These are phyloP conservation scores for Aspergillus haitiensis DNA, from an alignment of 495 filamentous ascomycete species.

Conservation along the genomic window DNA sequence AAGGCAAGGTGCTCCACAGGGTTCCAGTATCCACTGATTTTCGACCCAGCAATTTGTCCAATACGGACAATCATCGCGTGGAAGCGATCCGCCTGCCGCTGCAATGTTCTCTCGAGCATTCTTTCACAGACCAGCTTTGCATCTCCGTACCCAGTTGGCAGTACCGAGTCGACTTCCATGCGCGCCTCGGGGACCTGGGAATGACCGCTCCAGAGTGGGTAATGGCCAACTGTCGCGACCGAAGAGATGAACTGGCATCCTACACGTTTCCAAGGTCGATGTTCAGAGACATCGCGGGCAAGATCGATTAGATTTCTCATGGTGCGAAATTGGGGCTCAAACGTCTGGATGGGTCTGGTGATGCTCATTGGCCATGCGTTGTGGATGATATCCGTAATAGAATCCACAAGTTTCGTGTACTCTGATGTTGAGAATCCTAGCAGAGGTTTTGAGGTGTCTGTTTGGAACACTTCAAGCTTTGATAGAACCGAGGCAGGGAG, in stretches of 20 bases:
- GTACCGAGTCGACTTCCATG: not conserved
- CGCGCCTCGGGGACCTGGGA: conserved; percentile 3
- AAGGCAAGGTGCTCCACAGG: conserved; percentile 45
- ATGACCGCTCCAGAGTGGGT: conserved; percentile 8
- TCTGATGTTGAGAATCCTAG: conserved; percentile 43
- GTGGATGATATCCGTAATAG: conserved; percentile 55
- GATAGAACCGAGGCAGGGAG: not conserved
- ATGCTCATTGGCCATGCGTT: conserved; percentile 58
- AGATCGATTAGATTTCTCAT: conserved; percentile 48
- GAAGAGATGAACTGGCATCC: conserved; percentile 45
- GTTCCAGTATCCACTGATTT: conserved; percentile 55
- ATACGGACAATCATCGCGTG: conserved; percentile 31
- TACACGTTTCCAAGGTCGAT: conserved; percentile 15
- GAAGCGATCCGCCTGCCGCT: not conserved
- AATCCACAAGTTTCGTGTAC: conserved; percentile 36
- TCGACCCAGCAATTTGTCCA: conserved; percentile 53
- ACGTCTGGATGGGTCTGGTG: conserved; percentile 41
- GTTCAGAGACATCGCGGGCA: conserved; percentile 24
- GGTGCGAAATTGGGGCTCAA: conserved; percentile 48
- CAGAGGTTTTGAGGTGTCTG: not conserved
- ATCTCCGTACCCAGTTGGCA: not conserved
- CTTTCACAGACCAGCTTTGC: conserved; percentile 15
- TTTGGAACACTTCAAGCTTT: not conserved
- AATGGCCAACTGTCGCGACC: conserved; percentile 44
- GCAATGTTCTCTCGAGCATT: conserved; percentile 3